Percentiles rank a stretch among this genome's conserved stretches.
Conservation (phyloP, 345 rosid species). For the Lumnitzera racemosa region DNA sequence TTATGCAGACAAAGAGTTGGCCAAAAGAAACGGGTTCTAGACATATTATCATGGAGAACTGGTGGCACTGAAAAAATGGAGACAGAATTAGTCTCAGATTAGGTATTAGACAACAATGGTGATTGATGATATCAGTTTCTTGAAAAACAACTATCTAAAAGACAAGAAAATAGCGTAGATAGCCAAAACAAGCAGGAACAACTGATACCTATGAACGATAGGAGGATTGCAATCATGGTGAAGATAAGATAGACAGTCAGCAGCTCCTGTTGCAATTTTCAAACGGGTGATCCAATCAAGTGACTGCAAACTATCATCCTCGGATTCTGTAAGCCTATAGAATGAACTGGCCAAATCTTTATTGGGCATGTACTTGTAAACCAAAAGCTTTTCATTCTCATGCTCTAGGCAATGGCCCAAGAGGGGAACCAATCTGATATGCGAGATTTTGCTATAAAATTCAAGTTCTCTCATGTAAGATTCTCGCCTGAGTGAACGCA, state of each 20-base stretch:
- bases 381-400: constrained; percentile 65
- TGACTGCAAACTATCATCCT: constrained; percentile 54
- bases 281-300: constrained; percentile 93
- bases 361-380: constrained; percentile 77
- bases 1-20: too few species aligned
- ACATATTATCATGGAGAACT: too few species aligned
- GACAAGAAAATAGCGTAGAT: constrained; percentile 1
- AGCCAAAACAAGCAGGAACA: constrained; percentile 1
- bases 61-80: too few species aligned
- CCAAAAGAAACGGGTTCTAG: too few species aligned
- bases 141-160: constrained; percentile 4
- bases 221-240: constrained; percentile 92
- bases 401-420: constrained; percentile 74
- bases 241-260: constrained; percentile 75
- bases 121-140: neutral
- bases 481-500: constrained; percentile 44
- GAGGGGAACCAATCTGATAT: constrained; percentile 67
- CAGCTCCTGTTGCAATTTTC: constrained; percentile 84
- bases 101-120: neutral
- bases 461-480: constrained; percentile 54
- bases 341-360: constrained; percentile 73
- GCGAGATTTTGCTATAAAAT: constrained; percentile 55
- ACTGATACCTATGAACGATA: constrained; percentile 75
- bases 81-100: too few species aligned
- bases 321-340: constrained; percentile 39